Evolutionary conservation across 805 yeast species (phyloP).

Genomic region (Candida silvicultrix): DNA sequence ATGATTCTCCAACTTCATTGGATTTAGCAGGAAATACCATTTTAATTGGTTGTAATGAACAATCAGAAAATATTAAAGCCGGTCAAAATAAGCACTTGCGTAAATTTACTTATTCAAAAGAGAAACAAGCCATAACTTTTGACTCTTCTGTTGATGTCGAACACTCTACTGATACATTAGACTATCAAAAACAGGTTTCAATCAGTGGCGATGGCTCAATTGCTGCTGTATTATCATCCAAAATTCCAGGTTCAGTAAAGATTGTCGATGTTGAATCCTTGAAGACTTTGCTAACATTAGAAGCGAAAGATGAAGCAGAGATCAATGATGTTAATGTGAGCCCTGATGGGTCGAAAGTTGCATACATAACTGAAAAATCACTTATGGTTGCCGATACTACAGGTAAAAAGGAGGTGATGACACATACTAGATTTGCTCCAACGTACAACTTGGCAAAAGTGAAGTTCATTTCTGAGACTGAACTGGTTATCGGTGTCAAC

Average conservation of each 20-base stretch:
- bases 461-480: constrained; percentile 29
- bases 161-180: constrained; percentile 41
- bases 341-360: constrained; percentile 58
- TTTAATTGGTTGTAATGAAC: constrained; percentile 73
- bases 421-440: constrained; percentile 13
- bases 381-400: constrained; percentile 23
- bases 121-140: constrained; percentile 54
- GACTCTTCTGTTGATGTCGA: constrained; percentile 52
- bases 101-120: constrained; percentile 37
- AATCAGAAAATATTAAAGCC: constrained; percentile 47
- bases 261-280: constrained; percentile 40
- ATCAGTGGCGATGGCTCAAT: constrained; percentile 53
- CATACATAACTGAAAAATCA: constrained; percentile 51
- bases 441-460: constrained; percentile 33
- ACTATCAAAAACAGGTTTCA: constrained; percentile 53
- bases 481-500: constrained; percentile 38
- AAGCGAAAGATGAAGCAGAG: constrained; percentile 38
- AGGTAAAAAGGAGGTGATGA: constrained; percentile 6
- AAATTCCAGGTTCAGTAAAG: constrained; percentile 54
- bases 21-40: constrained; percentile 48
- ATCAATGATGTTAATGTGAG: constrained; percentile 63
- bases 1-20: constrained; percentile 85
- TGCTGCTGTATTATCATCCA: constrained; percentile 66
- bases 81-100: constrained; percentile 69
- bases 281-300: constrained; percentile 47